Percentiles rank a stretch among this genome's conserved stretches.
Evolutionary conservation across 2,329 filamentous ascomycete genomes (phyloP).

Genomic region (Emmonsiellopsis sp.): DNA sequence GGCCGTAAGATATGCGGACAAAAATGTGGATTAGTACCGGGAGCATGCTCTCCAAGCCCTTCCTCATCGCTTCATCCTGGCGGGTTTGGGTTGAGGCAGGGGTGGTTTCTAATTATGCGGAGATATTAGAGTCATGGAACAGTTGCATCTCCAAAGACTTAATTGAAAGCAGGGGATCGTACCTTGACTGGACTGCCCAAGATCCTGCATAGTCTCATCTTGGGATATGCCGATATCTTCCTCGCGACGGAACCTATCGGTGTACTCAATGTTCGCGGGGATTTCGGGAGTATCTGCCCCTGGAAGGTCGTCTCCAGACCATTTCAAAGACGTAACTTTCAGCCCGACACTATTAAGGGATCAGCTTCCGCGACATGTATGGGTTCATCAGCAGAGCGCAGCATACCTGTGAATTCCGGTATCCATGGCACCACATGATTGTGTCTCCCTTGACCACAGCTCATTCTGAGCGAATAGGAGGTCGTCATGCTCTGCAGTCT

Average conservation of each 20-base stretch:
- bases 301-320: conserved; percentile 17
- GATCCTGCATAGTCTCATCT: neutral
- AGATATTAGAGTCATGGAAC: neutral
- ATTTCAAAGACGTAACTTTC: conserved; percentile 26
- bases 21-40: conserved; percentile 10
- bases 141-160: neutral
- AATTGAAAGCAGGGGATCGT: neutral
- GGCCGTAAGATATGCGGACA: neutral
- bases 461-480: conserved; percentile 29
- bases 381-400: neutral
- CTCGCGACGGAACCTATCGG: conserved; percentile 15
- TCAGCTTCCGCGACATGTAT: conserved; percentile 7
- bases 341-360: conserved; percentile 22
- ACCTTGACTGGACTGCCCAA: neutral
- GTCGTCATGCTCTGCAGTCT: conserved; percentile 17
- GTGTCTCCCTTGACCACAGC: conserved; percentile 29
- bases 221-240: conserved; percentile 21
- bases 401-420: conserved; percentile 34
- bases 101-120: conserved; percentile 5
- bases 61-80: conserved; percentile 19
- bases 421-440: conserved; percentile 24
- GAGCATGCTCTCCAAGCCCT: conserved; percentile 25
- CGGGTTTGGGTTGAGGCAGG: conserved; percentile 18
- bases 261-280: conserved; percentile 23
- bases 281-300: conserved; percentile 20